Base-by-base conservation (phyloP, 108 stramenopile species). In the Thalassiosira profunda region DNA sequence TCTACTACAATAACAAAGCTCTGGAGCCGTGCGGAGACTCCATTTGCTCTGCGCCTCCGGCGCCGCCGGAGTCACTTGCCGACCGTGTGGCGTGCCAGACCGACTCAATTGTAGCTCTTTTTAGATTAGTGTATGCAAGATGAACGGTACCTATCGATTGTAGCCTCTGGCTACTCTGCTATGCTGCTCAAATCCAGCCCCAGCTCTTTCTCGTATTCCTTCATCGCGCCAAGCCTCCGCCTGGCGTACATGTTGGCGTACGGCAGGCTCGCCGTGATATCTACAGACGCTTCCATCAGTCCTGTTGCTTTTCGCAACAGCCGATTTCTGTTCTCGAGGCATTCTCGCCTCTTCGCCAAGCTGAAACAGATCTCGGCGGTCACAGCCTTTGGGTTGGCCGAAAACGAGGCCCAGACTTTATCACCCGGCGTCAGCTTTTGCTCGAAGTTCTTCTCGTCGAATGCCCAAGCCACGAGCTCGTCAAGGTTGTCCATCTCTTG, bases 391-490 rank as follows among this genome's bases (percentile, higher is more conserved):
- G 76, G 76, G 49, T 57, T 70, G 5, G 52, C 62, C 15, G 62
- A 42, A 25, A 77, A 62, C 28, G 55, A 63, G 7, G 62, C 67
- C 76, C 67, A 70, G 5, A 49, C 63, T 14, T 38, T 40, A 34
- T 77, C 76, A 11, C 57, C 37, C 18, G 44, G 24, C 5, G 31
- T 38, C 25, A 48, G 53, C 36, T 53, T 30, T 17, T 63, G 41
- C 7, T 30, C 21, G 24, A 79, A 68, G 52, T 75, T 86, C 4
- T 72, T 64, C 2, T 69, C 68, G 33, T 82, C 81, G 21, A 79
- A 34, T 21, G 80, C 86, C 86, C 86, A 90, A 15, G 60, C 79
- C 12, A 58, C 38, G 21, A 81, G 84, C 43, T 83, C 82, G 15
- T 83, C 71, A 29, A 87, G 49, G 12, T 57, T 30, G 18, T 71